Base-by-base conservation (phyloP, 2,329 filamentous ascomycete genomes). In the Chaetomiaceae sp. region DNA sequence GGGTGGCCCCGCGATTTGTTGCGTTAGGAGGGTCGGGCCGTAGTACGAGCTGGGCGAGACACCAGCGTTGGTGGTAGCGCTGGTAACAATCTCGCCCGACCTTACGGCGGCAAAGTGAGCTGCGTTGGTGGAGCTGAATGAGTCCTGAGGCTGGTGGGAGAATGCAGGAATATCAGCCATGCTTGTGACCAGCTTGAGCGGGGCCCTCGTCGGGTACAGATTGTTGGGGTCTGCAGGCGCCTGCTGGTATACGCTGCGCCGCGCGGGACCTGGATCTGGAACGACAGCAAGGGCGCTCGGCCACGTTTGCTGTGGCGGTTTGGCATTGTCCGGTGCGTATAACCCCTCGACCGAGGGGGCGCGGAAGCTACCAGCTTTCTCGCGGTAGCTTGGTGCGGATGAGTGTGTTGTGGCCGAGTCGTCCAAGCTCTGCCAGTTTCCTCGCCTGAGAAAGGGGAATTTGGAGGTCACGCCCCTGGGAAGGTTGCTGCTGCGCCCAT, bases 21-120 rank as follows among this genome's bases (percentile, higher is more conserved):
- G 65, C 20, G 64, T 57, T 17, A 67, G 51, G 42, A 68, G 62
- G 11, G 65, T 64, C 48, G 67, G 69, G 51, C 65, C 68, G 50
- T 65, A 69, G 52, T 62, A 69, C 2, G 61, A 51, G 20, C 64
- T 63, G 0, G 65, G 61, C 2, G 51, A 50, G 58, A 66, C 62
- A 10, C 62, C 62, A 9, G 66, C 56, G 58, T 17, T 55, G 29
- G 17, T 60, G 56, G 9, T 40, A n/a, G n/a, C n/a, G n/a, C n/a
- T n/a, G n/a, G n/a, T n/a, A n/a, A n/a, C n/a, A n/a, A n/a, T n/a
- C n/a, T n/a, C 38, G 14, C 38, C 37, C 6, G 47, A 49, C 27
- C 33, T 48, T 24, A 48, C 50, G 12, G 47, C 47, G 11, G 57
- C 54, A 41, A 62, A 59, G 15, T 60, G 52, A 11, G 56, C 58